Evolutionary conservation across 225 moss, liverwort and hornwort species (phyloP).

Genomic region (Antitrichia curtipendula): DNA sequence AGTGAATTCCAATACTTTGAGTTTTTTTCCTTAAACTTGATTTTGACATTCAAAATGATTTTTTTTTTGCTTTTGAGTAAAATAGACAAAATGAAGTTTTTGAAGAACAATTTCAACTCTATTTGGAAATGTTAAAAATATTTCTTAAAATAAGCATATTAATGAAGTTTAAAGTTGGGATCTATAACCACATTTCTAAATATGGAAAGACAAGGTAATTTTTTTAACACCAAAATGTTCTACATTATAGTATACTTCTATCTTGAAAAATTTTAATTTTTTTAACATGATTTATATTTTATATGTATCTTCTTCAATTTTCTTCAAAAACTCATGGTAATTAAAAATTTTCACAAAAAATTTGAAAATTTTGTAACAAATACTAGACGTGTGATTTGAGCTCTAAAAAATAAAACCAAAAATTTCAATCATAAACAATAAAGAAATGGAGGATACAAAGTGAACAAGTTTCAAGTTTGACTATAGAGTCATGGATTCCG

Average conservation of each 20-base stretch:
- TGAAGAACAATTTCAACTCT: rapidly evolving
- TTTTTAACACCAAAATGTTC: rapidly evolving
- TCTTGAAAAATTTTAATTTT: background rate
- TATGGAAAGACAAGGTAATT: background rate
- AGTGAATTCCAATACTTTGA: background rate
- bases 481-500: too few relatives aligned
- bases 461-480: too few relatives aligned
- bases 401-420: too few relatives aligned
- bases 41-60: background rate
- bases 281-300: background rate
- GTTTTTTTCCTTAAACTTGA: rapidly evolving
- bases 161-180: background rate
- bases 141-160: background rate
- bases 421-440: too few relatives aligned
- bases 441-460: too few relatives aligned
- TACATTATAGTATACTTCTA: background rate
- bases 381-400: too few relatives aligned
- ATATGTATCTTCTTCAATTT: background rate
- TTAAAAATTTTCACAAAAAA: too few relatives aligned
- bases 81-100: background rate
- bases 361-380: too few relatives aligned
- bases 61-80: background rate
- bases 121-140: background rate
- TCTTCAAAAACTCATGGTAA: background rate
- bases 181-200: background rate